Conservation (phyloP, 2,329 filamentous ascomycete genomes). For the Clonostachys rosea region DNA sequence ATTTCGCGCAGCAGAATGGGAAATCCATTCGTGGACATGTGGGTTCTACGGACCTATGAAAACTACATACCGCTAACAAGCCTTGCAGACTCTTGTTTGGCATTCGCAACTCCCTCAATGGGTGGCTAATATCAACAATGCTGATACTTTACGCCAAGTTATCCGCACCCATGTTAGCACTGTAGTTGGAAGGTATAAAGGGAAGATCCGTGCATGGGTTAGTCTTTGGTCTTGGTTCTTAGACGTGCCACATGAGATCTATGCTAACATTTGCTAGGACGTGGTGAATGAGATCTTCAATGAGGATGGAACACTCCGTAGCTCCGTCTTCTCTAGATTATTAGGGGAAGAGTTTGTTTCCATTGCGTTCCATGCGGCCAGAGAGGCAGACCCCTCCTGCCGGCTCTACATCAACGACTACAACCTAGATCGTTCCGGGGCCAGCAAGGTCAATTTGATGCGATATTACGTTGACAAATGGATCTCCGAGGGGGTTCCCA, state of each 20-base stretch:
- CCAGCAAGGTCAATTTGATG: constrained; percentile 54
- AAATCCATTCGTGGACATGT: constrained; percentile 55
- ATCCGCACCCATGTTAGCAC: constrained; percentile 55
- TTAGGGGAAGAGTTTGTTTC: constrained; percentile 66
- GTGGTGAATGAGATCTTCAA: constrained; percentile 62
- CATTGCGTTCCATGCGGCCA: constrained; percentile 66
- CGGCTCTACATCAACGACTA: constrained; percentile 76
- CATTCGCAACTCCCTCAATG: constrained; percentile 53
- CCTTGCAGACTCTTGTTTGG: constrained; percentile 57
- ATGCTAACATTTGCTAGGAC: constrained; percentile 23
- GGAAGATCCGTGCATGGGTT: constrained; percentile 55
- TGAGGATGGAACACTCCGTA: constrained; percentile 54
- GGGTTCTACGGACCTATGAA: too few species aligned
- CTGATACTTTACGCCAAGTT: constrained; percentile 43
- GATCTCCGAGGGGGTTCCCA: constrained; percentile 56
- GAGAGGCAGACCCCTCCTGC: constrained; percentile 58
- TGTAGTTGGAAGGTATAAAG: constrained; percentile 52
- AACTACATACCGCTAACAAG: too few species aligned
- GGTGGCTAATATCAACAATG: constrained; percentile 53
- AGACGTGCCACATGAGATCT: not conserved
- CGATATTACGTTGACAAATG: constrained; percentile 58
- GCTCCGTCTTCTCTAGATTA: constrained; percentile 60
- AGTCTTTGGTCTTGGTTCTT: constrained; percentile 3
- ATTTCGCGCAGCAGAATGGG: constrained; percentile 50
- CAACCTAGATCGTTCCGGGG: constrained; percentile 58